phyloP scores from a whole-genome alignment of 2,329 filamentous ascomycete genomes.

The Aulographum hederae region DNA sequence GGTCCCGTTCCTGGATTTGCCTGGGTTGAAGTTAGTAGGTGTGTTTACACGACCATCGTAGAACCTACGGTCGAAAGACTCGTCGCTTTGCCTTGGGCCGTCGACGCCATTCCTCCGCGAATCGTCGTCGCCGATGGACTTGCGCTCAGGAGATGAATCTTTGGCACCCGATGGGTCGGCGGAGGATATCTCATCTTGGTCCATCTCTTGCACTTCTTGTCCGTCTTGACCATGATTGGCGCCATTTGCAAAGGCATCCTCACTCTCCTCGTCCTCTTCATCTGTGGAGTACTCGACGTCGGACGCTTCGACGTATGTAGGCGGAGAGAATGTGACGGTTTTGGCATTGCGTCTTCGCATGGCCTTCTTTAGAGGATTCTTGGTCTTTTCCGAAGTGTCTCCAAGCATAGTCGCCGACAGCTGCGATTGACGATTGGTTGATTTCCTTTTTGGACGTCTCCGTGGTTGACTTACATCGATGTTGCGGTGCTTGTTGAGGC shows the following conservation, averaged over 20 bases:
- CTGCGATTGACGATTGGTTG: conserved; percentile 18
- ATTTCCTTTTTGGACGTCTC: conserved; percentile 8
- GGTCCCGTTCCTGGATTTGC: conserved; percentile 63
- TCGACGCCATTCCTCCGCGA: conserved; percentile 17
- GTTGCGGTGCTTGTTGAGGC: conserved; percentile 94
- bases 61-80: conserved; percentile 5
- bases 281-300: conserved; percentile 72
- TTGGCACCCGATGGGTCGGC: no score
- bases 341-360: conserved; percentile 71
- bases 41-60: background rate
- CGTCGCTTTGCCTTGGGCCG: conserved; percentile 9
- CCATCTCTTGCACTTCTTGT: no score
- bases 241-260: no score
- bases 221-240: no score
- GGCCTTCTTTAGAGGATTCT: conserved; percentile 65
- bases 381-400: conserved; percentile 60
- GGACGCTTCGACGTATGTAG: conserved; percentile 76
- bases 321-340: conserved; percentile 61
- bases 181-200: no score
- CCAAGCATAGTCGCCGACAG: conserved; percentile 54
- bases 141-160: no score
- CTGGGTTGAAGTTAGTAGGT: conserved; percentile 1
- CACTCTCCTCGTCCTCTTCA: conserved; percentile 37
- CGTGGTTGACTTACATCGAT: conserved; percentile 74
- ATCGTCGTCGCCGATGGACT: no score